These are phyloP conservation scores for Penicillium nucicola DNA, from an alignment of 495 filamentous ascomycete genomes.

Conservation along the genomic window DNA sequence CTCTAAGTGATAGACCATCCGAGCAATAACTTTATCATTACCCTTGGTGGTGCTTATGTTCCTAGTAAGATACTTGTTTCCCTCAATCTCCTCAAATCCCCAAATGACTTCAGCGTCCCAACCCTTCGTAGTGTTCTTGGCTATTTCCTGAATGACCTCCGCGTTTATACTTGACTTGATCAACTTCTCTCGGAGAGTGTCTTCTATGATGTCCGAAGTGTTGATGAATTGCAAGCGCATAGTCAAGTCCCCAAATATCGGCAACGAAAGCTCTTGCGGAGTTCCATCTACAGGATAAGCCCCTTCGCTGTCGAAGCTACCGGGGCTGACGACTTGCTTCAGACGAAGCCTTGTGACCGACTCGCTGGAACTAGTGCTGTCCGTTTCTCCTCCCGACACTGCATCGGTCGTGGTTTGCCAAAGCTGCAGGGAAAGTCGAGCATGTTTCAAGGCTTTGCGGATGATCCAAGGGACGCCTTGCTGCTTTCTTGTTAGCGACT, in stretches of 20 bases:
- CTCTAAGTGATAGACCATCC: not conserved
- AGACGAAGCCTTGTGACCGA: conserved; percentile 10
- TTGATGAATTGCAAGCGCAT: conserved; percentile 11
- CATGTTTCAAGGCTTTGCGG: conserved; percentile 11
- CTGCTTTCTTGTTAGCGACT: not conserved
- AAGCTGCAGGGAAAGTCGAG: conserved; percentile 12
- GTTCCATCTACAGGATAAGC: conserved; percentile 11
- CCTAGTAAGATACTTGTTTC: conserved; percentile 11
- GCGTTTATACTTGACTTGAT: not conserved
- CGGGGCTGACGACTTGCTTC: conserved; percentile 16
- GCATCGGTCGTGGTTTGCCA: conserved; percentile 5
- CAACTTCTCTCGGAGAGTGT: conserved; percentile 4
- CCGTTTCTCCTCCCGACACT: not conserved
- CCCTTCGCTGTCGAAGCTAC: conserved; percentile 14
- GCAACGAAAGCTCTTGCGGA: conserved; percentile 6
- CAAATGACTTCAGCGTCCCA: conserved; percentile 17
- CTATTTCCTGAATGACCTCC: conserved; percentile 17
- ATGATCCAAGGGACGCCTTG: conserved; percentile 21
- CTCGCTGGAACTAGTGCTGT: not conserved
- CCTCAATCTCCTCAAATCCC: conserved; percentile 18
- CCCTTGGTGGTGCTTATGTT: conserved; percentile 26
- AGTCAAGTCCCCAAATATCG: conserved; percentile 14
- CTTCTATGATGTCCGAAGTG: conserved; percentile 1
- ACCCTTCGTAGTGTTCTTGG: conserved; percentile 10
- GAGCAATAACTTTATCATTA: conserved; percentile 40